Base-by-base conservation (phyloP, 345 rosid genomes). In the Heritiera fomes region DNA sequence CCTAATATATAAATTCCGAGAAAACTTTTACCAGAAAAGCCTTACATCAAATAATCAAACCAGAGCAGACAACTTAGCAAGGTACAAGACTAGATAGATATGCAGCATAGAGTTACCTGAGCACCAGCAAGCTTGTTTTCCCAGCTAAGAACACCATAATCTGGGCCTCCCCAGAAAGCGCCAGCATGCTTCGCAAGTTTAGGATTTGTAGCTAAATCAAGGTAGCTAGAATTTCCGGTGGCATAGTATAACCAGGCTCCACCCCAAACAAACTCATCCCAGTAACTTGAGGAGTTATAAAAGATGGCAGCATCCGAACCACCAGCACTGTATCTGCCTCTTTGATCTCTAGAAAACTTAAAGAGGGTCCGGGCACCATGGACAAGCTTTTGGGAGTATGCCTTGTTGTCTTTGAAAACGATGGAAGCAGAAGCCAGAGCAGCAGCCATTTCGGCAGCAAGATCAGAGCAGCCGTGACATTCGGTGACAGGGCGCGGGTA, bases 361-460 rank as follows among this genome's bases (percentile, higher is more conserved):
- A 88, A 97, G 49, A 94, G 91, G 0, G 90, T 88, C 80, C 56
- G 81, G 69, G 98, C 99, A 75, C 99, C 98, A 58, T 97, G 98
- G 53, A 94, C 94, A 40, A 97, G 99, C 84, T 93, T 93, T 80
- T 90, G 88, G 4, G 99, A 97, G 79, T 97, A 97, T 14, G 92
- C 97, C 78, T 85, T 93, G 85, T 91, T 94, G 82, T 97, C 99
- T 77, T 90, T 97, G 84, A 97, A 97, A 56, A 97, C 99, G 75
- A 97, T 94, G 11, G 98, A 97, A 8, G 98, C 98, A 40, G 99
- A 77, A 78, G 99, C 98, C 62, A 97, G 75, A 66, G 99, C 92
- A 79, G 98, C 98, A 3, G 99, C 98, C 95, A 94, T 97, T 86
- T 97, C 99, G 0, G 93, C 95, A 71, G 99, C 99, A 7, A 97